A percentile compares a stretch with the other conserved stretches of the same genome.
These are phyloP conservation scores for Rostrohypoxylon terebratum DNA, from an alignment of 495 filamentous ascomycete species.

Conservation along the genomic window DNA sequence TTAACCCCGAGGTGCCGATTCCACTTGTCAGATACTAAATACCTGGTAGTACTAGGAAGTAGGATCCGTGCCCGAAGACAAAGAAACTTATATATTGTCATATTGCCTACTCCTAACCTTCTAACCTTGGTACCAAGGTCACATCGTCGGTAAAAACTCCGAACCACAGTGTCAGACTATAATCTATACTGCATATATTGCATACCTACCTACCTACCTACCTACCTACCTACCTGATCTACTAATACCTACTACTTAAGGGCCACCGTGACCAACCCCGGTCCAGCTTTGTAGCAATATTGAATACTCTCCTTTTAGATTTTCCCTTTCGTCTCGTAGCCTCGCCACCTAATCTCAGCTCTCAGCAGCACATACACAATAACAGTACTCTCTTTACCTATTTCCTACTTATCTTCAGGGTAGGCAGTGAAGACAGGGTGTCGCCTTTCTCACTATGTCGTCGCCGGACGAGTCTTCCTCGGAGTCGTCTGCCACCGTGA, in stretches of 20 bases:
- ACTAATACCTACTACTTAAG: too few species aligned
- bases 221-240: too few species aligned
- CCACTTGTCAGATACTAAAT: background rate
- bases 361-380: background rate
- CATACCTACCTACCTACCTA: too few species aligned
- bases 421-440: background rate
- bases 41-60: background rate
- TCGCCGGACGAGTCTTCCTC: constrained; percentile 37
- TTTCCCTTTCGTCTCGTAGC: background rate
- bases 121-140: background rate
- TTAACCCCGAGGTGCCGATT: constrained; percentile 19
- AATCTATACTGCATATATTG: background rate
- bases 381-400: background rate
- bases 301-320: background rate
- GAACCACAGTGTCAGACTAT: background rate
- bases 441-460: constrained; percentile 26
- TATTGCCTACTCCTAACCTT: too few species aligned
- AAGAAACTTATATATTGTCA: constrained; percentile 5
- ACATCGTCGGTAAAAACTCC: background rate
- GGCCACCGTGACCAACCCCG: background rate
- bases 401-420: background rate
- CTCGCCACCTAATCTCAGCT: background rate
- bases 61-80: constrained; percentile 7
- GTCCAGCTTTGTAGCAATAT: constrained; percentile 1
- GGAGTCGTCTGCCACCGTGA: constrained; percentile 39